Evolutionary conservation across 1,139 yeast species (phyloP).

Genomic region (Sugiyamaella sp.): DNA sequence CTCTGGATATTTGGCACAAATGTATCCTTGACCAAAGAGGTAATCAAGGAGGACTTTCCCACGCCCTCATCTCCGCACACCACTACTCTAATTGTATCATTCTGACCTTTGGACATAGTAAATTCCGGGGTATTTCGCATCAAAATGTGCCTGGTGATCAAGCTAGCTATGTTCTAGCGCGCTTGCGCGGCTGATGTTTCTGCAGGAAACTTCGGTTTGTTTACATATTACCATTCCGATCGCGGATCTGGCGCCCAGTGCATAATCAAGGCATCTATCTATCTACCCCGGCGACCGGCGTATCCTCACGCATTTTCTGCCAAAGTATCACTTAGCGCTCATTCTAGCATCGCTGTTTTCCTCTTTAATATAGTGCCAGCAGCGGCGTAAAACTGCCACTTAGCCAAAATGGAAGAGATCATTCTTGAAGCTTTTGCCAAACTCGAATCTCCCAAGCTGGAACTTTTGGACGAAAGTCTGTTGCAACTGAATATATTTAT

Average conservation of each 20-base stretch:
- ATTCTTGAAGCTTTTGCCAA: conserved; percentile 12
- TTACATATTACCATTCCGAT: conserved; percentile 16
- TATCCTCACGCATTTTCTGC: too few species aligned
- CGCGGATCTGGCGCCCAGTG: neutral
- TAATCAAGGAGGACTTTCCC: conserved; percentile 58
- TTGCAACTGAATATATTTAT: conserved; percentile 8
- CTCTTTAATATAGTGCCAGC: too few species aligned
- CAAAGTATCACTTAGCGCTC: neutral
- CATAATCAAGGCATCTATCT: neutral
- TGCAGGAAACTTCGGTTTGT: conserved; percentile 12
- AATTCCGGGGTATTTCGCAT: neutral
- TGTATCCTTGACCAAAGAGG: conserved; percentile 77
- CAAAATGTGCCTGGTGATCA: neutral
- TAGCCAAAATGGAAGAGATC: conserved; percentile 23
- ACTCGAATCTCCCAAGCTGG: conserved; percentile 10
- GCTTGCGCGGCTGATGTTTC: conserved; percentile 5
- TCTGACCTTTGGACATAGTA: conserved; percentile 20
- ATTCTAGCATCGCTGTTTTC: neutral
- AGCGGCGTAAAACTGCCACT: neutral
- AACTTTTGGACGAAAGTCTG: conserved; percentile 15
- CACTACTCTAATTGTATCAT: conserved; percentile 63
- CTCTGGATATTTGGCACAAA: conserved; percentile 75
- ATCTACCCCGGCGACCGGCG: neutral
- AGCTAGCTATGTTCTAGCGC: neutral
- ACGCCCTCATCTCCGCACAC: conserved; percentile 92